Evolutionary conservation across 768 basidiomycete species (phyloP), one percentile per base, ranked within the genome.

Genomic region (Astraeus odoratus): DNA sequence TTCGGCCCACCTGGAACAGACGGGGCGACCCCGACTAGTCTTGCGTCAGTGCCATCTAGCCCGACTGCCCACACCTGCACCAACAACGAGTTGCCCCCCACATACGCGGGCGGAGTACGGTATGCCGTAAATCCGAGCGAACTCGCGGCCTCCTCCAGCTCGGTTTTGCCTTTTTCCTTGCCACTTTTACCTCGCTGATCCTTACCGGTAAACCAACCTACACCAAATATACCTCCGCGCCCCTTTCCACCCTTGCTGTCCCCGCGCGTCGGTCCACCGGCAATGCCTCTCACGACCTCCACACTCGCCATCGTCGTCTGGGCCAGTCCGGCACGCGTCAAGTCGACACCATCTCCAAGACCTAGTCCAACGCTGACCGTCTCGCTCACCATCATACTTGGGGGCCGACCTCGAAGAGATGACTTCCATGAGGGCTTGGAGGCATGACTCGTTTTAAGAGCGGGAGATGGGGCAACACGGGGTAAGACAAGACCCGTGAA

Each of bases 21-120:
- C 39, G 49, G 52, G 36, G 52, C 50, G 29, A 78, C 74, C 6
- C 76, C 74, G 9, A 88, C 76, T 48, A 91, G 69, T 43, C 77
- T 70, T 5, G 71, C 73, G 66, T 95, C 93, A 5, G 83, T 67
- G 12, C 74, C 71, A 53, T 95, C 91, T 34, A 95, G 63, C 2
- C 80, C 90, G 1, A 91, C 88, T n/a, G 84, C 88, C 73, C 86
- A 90, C 3, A 96, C 86, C 59, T 93, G 90, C 5, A 96, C 80
- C 19, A 96, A 71, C 13, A 93, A 76, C 45, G 84, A 74, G 22
- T 73, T 70, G 37, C 77, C 71, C 0, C 81, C 77, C 8, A 94
- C 80, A 55, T 82, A 81, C 10, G 69, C 69, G 0, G 93, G 93
- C 10, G 92, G 89, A 20, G 71, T 59, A 12, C 84, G 75, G 59